Conservation (phyloP, 306 rosid genomes). For the Dryas octopetala region DNA sequence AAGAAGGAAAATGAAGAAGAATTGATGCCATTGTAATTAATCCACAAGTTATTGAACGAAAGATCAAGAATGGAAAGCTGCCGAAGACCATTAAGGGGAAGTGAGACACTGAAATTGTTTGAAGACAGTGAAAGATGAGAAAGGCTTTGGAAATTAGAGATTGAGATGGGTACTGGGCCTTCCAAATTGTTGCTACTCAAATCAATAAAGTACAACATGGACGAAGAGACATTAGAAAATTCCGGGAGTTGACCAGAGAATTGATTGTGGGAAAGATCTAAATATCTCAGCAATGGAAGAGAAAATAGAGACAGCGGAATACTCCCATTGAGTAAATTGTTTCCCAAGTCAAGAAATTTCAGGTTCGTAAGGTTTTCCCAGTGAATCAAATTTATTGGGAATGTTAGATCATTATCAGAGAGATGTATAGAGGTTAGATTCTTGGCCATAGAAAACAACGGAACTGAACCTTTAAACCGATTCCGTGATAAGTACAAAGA, state of each 20-base stretch:
- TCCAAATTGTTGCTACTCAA: conserved; percentile 41
- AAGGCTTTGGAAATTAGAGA: conserved; percentile 25
- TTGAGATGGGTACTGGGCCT: conserved; percentile 34
- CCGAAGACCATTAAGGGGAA: not conserved
- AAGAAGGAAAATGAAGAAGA: not conserved
- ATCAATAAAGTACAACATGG: conserved; percentile 16
- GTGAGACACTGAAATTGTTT: conserved; percentile 21
- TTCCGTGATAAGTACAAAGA: not conserved
- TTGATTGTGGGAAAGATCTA: conserved; percentile 2
- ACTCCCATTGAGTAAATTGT: conserved; percentile 27
- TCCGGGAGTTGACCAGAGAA: conserved; percentile 15
- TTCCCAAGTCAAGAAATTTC: not conserved
- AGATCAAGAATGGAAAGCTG: conserved; percentile 21
- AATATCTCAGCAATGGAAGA: not conserved
- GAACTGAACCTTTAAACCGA: conserved; percentile 10
- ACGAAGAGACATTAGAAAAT: conserved; percentile 19
- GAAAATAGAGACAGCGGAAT: conserved; percentile 23
- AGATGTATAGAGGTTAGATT: too few relatives aligned
- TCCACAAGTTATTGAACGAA: conserved; percentile 18
- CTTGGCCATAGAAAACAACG: too few relatives aligned
- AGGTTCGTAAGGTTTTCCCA: conserved; percentile 20
- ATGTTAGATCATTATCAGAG: too few relatives aligned
- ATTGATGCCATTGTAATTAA: not conserved
- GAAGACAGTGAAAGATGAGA: not conserved
- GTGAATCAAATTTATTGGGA: too few relatives aligned